Conservation (phyloP, 1,139 yeast species). For the Protomyces arabidopsidicola region DNA sequence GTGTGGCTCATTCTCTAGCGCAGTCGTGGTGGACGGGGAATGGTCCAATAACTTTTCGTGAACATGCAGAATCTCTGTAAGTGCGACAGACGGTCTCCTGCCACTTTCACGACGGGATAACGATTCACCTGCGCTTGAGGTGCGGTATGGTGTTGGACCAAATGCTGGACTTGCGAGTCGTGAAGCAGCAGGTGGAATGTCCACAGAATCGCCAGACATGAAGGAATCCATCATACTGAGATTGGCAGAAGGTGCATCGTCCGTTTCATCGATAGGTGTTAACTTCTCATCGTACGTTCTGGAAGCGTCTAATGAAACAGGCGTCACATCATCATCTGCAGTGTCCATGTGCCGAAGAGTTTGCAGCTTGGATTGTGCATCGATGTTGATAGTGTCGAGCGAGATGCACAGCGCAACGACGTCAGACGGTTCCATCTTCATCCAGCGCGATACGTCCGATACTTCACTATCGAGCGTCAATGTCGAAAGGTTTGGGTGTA, state of each 20-base stretch:
- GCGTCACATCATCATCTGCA: slow-evolving; percentile 6
- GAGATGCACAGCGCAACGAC: slow-evolving; percentile 41
- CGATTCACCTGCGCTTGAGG: background rate
- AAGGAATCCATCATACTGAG: slow-evolving; percentile 1
- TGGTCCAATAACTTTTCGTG: slow-evolving; percentile 1
- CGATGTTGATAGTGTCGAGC: slow-evolving; percentile 33
- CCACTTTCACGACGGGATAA: background rate
- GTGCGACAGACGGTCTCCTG: background rate
- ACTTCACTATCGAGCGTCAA: slow-evolving; percentile 46
- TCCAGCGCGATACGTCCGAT: slow-evolving; percentile 40
- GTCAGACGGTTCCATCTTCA: slow-evolving; percentile 36
- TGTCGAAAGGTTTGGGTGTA: slow-evolving; percentile 51
- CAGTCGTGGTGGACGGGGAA: background rate
- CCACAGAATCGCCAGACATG: background rate
- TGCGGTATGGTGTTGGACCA: background rate
- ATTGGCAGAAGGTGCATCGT: background rate
- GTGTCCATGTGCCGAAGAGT: background rate
- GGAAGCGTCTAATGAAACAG: background rate
- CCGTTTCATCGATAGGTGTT: background rate
- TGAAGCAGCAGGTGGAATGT: slow-evolving; percentile 1
- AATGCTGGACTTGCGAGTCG: slow-evolving; percentile 24
- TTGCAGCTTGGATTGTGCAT: background rate
- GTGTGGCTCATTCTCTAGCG: background rate
- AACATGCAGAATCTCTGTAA: slow-evolving; percentile 1
- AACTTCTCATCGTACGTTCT: background rate